A percentile compares a stretch with the other conserved stretches of the same genome.
phyloP scores from a whole-genome alignment of 169 alveolate genomes.

The Eimeria brunetti region DNA sequence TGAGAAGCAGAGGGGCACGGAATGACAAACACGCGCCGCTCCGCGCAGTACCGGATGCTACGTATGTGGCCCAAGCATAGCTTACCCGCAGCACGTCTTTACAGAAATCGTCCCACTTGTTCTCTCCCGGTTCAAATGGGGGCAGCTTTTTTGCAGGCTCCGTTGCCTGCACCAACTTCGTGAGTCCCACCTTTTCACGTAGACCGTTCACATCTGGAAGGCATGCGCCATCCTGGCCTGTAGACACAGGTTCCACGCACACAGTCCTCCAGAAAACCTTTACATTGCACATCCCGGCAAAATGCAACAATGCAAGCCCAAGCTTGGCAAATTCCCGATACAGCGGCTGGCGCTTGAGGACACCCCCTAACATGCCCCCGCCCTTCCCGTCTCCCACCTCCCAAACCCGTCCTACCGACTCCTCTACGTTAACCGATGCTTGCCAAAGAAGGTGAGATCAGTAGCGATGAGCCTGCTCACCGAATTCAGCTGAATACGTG shows the following conservation, averaged over 20 bases:
- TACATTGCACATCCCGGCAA: neutral
- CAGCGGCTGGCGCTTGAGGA: neutral
- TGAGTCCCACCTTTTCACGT: neutral
- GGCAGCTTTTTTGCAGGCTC: no score
- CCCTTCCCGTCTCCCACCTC: neutral
- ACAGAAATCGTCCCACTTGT: no score
- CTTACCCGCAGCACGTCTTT: no score
- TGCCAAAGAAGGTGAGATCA: no score
- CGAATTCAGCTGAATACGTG: neutral
- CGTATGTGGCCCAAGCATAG: no score
- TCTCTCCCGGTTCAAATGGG: no score
- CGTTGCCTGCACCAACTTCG: neutral
- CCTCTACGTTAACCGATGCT: neutral
- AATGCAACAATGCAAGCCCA: neutral
- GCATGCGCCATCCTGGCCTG: neutral
- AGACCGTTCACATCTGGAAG: neutral
- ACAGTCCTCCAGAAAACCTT: neutral
- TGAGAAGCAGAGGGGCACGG: no score
- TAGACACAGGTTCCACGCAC: neutral
- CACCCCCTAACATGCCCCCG: neutral
- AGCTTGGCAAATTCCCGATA: neutral
- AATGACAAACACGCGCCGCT: no score
- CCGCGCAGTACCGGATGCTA: no score
- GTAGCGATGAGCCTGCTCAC: neutral
- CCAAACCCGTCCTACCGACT: neutral